Conservation (phyloP, 345 rosid species). For the Excoecaria cochinchinensis region DNA sequence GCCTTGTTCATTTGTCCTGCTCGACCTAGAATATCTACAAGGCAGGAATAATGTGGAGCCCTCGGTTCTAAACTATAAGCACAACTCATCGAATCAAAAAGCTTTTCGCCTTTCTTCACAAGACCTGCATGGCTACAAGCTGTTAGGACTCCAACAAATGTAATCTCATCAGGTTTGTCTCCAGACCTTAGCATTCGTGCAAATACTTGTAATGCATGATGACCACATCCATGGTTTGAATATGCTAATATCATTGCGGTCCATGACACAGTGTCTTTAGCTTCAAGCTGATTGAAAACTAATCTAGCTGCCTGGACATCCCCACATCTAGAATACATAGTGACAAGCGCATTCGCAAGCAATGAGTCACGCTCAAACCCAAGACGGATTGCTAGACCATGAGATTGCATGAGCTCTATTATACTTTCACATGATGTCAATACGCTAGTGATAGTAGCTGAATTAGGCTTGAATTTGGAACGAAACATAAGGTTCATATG, state of each 20-base stretch:
- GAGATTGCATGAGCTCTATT: conserved; percentile 35
- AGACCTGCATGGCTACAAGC: conserved; percentile 45
- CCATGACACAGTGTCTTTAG: conserved; percentile 42
- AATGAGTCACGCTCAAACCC: conserved; percentile 31
- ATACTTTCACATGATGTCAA: conserved; percentile 30
- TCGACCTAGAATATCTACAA: conserved; percentile 43
- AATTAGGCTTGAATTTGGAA: conserved; percentile 27
- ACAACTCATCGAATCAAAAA: conserved; percentile 32
- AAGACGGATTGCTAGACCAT: conserved; percentile 32
- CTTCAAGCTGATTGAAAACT: conserved; percentile 32
- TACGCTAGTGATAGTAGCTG: conserved; percentile 37
- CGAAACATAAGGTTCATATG: conserved; percentile 31
- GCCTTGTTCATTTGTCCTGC: conserved; percentile 39
- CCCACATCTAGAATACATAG: conserved; percentile 37
- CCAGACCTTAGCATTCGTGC: conserved; percentile 37
- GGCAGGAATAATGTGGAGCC: conserved; percentile 47
- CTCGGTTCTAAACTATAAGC: conserved; percentile 33
- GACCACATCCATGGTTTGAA: conserved; percentile 39
- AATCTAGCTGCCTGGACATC: conserved; percentile 34
- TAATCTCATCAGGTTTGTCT: conserved; percentile 38
- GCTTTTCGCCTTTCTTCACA: conserved; percentile 32
- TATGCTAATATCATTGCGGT: conserved; percentile 46
- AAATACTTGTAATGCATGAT: conserved; percentile 33
- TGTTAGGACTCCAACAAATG: conserved; percentile 41
- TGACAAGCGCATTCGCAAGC: conserved; percentile 36